These are phyloP conservation scores for Nepenthes alata DNA, from an alignment of 179 eudicot genomes.

Conservation along the genomic window DNA sequence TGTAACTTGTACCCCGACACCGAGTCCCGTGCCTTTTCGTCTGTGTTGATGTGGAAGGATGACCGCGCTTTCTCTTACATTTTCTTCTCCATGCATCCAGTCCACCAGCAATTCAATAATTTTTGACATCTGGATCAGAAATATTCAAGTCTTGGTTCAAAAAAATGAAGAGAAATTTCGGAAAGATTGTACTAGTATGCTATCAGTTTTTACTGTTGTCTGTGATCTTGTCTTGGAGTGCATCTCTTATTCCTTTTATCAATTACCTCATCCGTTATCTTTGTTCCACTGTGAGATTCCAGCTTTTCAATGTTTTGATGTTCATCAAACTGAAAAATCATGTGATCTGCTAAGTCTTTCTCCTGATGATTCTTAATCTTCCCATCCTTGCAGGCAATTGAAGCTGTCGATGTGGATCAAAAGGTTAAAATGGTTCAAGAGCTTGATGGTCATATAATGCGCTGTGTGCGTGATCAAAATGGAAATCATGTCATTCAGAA, in stretches of 20 bases:
- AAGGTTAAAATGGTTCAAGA: conserved; percentile 69
- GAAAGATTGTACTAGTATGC: neutral
- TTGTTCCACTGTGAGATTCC: neutral
- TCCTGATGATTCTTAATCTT: neutral
- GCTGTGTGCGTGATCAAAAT: conserved; percentile 91
- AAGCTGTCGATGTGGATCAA: conserved; percentile 75
- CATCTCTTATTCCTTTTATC: neutral
- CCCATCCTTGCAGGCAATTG: conserved; percentile 43
- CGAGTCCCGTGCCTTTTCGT: too few species aligned
- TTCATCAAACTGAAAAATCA: neutral
- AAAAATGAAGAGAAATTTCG: too few species aligned
- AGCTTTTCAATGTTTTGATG: neutral
- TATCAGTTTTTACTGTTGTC: neutral
- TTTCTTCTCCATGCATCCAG: neutral
- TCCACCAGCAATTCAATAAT: too few species aligned
- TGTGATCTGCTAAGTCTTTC: neutral
- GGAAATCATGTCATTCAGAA: conserved; percentile 95
- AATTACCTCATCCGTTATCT: neutral
- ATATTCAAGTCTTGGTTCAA: too few species aligned
- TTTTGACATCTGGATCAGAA: neutral
- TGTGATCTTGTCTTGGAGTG: neutral
- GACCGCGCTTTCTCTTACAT: neutral
- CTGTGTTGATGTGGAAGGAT: neutral
- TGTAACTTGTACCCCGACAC: too few species aligned
- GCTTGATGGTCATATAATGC: conserved; percentile 81